These are phyloP conservation scores for Lachnellula arida DNA, from an alignment of 2,329 filamentous ascomycete genomes.

Conservation along the genomic window DNA sequence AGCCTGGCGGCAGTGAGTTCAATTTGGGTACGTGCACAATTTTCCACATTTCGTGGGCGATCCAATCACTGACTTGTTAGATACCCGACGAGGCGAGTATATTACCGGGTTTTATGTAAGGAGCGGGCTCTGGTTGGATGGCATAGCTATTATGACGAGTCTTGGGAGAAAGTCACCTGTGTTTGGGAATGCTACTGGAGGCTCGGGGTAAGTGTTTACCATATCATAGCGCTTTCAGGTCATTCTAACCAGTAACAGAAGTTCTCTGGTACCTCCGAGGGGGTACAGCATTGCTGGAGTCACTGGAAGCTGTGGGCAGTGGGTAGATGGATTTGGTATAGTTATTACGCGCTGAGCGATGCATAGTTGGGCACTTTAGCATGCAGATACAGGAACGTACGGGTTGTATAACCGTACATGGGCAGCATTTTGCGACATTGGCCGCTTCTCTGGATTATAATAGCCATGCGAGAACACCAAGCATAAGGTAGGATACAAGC, in stretches of 20 bases:
- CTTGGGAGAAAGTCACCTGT: constrained; percentile 79
- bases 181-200: constrained; percentile 76
- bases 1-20: constrained; percentile 67
- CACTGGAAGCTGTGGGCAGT: constrained; percentile 72
- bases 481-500: too few species aligned
- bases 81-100: constrained; percentile 79
- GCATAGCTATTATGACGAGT: constrained; percentile 83
- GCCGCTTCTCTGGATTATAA: too few species aligned
- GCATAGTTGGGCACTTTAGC: constrained; percentile 1
- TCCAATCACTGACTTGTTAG: constrained; percentile 38
- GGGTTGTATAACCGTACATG: too few species aligned
- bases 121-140: constrained; percentile 79
- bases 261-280: constrained; percentile 81
- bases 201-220: constrained; percentile 65
- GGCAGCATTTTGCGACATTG: too few species aligned
- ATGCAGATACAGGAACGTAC: neutral
- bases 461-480: too few species aligned
- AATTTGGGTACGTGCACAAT: constrained; percentile 58
- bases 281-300: constrained; percentile 88
- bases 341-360: constrained; percentile 64
- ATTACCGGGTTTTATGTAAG: constrained; percentile 82
- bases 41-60: neutral
- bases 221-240: neutral
- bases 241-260: constrained; percentile 46
- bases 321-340: constrained; percentile 82